phyloP scores from a whole-genome alignment of 2,329 filamentous ascomycete species.

The Arthrinium puccinioides region DNA sequence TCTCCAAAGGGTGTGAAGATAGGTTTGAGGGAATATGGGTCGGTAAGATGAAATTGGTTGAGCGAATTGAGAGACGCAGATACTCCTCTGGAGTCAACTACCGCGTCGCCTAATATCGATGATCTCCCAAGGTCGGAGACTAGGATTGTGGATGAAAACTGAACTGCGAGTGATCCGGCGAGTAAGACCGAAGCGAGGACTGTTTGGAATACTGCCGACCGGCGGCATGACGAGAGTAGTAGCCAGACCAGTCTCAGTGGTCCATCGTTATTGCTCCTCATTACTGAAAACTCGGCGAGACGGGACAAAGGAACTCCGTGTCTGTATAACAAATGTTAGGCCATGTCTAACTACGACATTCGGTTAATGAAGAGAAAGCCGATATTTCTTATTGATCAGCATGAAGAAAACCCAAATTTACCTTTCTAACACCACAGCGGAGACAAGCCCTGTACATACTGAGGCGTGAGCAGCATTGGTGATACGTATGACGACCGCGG shows the following conservation, averaged over 20 bases:
- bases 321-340: background rate
- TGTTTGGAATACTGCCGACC: background rate
- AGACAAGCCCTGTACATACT: background rate
- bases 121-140: background rate
- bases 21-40: background rate
- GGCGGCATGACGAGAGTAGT: background rate
- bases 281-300: background rate
- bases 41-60: background rate
- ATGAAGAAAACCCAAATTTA: background rate
- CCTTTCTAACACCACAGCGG: background rate
- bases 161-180: background rate
- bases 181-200: background rate
- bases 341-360: no score
- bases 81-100: background rate
- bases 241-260: background rate
- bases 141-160: slow-evolving; percentile 1
- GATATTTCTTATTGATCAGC: no score
- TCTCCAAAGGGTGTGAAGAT: background rate
- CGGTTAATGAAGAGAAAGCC: no score
- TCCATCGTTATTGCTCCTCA: background rate
- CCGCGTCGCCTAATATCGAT: background rate
- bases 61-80: background rate
- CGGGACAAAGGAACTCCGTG: background rate
- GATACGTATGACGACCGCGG: background rate
- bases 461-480: background rate